These are phyloP conservation scores for Lavandula angustifolia DNA, from an alignment of 257 asterid genomes.

Conservation along the genomic window DNA sequence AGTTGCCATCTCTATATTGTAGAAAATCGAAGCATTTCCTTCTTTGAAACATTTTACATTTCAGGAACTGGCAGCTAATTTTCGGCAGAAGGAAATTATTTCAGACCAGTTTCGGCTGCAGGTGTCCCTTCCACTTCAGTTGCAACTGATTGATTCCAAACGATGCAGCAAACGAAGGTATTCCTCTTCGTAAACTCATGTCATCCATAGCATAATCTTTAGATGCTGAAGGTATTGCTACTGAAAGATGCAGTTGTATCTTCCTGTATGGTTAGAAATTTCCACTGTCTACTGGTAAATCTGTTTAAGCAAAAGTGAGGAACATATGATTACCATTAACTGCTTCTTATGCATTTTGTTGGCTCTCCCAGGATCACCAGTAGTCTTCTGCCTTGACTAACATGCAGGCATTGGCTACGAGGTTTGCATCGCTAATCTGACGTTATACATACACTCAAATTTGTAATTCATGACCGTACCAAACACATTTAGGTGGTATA, in stretches of 20 bases:
- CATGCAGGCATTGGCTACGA: slow-evolving; percentile 25
- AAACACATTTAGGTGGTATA: too few relatives aligned
- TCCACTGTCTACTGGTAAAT: slow-evolving; percentile 4
- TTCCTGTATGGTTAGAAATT: neutral
- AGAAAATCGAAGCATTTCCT: slow-evolving; percentile 27
- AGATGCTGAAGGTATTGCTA: neutral
- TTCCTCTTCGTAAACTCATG: slow-evolving; percentile 60
- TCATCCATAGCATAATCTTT: slow-evolving; percentile 24
- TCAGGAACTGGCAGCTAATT: slow-evolving; percentile 12
- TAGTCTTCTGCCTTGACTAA: slow-evolving; percentile 45
- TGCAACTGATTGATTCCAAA: slow-evolving; percentile 49
- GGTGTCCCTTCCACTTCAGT: slow-evolving; percentile 63
- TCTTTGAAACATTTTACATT: slow-evolving; percentile 31
- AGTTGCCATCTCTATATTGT: slow-evolving; percentile 3
- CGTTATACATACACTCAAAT: too few relatives aligned
- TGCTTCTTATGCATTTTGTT: slow-evolving; percentile 45
- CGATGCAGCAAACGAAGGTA: slow-evolving; percentile 53
- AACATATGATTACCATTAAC: slow-evolving; percentile 49
- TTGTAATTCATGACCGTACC: too few relatives aligned
- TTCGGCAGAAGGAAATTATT: slow-evolving; percentile 16
- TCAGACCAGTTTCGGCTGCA: slow-evolving; percentile 64
- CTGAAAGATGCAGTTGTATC: neutral
- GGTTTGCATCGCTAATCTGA: too few relatives aligned
- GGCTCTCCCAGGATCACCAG: slow-evolving; percentile 77
- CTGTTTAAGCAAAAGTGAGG: neutral